phyloP scores from a whole-genome alignment of 805 yeast species.

The Monosporozyma servazzii region DNA sequence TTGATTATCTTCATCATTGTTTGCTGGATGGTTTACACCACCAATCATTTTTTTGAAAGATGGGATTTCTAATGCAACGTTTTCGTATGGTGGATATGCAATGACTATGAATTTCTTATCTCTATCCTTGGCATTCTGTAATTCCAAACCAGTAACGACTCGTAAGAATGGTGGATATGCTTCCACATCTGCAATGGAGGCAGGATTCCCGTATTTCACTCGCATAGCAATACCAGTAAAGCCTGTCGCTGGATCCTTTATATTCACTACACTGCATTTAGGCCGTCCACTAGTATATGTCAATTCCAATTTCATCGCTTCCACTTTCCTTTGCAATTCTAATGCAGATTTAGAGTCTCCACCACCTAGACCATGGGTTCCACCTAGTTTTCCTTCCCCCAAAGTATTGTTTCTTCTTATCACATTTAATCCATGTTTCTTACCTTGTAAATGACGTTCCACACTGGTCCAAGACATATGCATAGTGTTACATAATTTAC shows the following conservation, averaged over 20 bases:
- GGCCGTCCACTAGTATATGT: slow-evolving; percentile 37
- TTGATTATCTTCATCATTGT: slow-evolving; percentile 9
- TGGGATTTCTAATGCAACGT: slow-evolving; percentile 67
- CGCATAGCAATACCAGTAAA: slow-evolving; percentile 60
- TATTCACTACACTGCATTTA: slow-evolving; percentile 53
- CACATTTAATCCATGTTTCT: slow-evolving; percentile 68
- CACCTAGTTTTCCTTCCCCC: not conserved
- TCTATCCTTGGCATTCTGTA: slow-evolving; percentile 40
- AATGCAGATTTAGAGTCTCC: slow-evolving; percentile 18
- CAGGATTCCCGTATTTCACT: slow-evolving; percentile 34
- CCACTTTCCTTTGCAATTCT: slow-evolving; percentile 18
- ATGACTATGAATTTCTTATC: slow-evolving; percentile 53
- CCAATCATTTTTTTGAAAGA: slow-evolving; percentile 31
- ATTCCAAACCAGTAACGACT: slow-evolving; percentile 71
- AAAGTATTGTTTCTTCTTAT: slow-evolving; percentile 42
- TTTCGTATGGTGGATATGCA: slow-evolving; percentile 88
- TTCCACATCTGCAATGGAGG: not conserved
- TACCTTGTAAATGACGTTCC: slow-evolving; percentile 75
- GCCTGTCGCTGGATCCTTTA: slow-evolving; percentile 50
- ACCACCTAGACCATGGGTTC: not conserved
- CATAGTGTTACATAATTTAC: slow-evolving; percentile 73
- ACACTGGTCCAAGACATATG: slow-evolving; percentile 77
- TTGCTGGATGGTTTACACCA: slow-evolving; percentile 31
- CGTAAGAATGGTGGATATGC: slow-evolving; percentile 49
- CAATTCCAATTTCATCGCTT: slow-evolving; percentile 12